Evolutionary conservation across 2,329 filamentous ascomycete species (phyloP).

Genomic region (Metarhizium guizhouense): DNA sequence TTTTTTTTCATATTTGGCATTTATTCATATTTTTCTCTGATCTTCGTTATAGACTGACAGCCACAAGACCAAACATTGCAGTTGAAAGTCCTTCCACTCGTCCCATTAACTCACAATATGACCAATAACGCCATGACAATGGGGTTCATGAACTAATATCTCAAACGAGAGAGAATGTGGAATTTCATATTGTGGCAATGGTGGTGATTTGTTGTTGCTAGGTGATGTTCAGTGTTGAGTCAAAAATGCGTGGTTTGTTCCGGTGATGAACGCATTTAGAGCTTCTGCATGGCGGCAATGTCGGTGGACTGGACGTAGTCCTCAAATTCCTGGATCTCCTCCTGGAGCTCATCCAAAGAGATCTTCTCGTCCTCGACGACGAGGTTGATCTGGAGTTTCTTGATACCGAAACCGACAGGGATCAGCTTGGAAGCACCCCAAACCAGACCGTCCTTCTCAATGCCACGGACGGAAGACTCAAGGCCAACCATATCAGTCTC

Average conservation of each 20-base stretch:
- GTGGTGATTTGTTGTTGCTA: neutral
- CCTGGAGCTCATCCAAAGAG: conserved; percentile 77
- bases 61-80: neutral
- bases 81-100: neutral
- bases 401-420: conserved; percentile 92
- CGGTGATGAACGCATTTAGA: conserved; percentile 44
- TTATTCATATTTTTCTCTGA: neutral
- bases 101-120: neutral
- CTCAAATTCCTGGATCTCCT: conserved; percentile 73
- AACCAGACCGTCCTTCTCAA: conserved; percentile 87
- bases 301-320: conserved; percentile 96
- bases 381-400: conserved; percentile 98
- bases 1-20: neutral
- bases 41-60: neutral
- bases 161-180: neutral
- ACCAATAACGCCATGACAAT: neutral
- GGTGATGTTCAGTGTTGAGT: neutral
- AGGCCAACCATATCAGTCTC: conserved; percentile 86
- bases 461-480: conserved; percentile 69
- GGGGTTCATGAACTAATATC: neutral
- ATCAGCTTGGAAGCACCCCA: conserved; percentile 92
- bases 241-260: neutral
- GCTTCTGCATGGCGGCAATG: conserved; percentile 84
- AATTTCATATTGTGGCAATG: neutral
- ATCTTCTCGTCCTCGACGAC: conserved; percentile 97